Conservation (phyloP, 805 yeast genomes). For the Starmerella floris region DNA sequence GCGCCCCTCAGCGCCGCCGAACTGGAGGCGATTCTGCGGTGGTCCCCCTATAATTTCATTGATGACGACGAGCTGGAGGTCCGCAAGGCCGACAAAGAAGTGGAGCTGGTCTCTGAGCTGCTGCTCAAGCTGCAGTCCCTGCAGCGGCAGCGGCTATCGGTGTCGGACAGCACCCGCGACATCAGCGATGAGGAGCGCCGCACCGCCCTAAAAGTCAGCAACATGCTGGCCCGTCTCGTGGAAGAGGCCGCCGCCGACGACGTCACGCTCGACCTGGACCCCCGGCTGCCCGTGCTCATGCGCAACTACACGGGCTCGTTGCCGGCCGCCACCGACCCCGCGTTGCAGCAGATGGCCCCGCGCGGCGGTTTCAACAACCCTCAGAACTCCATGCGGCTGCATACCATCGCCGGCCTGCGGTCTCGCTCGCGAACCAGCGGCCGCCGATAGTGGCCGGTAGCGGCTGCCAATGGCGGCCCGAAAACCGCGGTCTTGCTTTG, state of each 20-base stretch:
- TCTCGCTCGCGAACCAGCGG: conserved; percentile 1
- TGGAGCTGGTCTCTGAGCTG: conserved; percentile 31
- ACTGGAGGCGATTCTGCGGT: conserved; percentile 31
- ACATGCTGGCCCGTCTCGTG: conserved; percentile 34
- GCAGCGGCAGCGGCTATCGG: conserved; percentile 36
- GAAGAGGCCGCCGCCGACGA: conserved; percentile 22
- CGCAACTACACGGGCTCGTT: conserved; percentile 65
- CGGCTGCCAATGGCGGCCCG: no score
- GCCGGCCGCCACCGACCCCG: conserved; percentile 33
- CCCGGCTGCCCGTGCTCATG: conserved; percentile 50
- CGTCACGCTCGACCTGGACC: conserved; percentile 20
- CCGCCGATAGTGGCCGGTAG: background rate
- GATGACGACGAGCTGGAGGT: conserved; percentile 43
- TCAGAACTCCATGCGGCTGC: conserved; percentile 6
- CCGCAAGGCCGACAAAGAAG: conserved; percentile 32
- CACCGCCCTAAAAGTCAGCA: conserved; percentile 27
- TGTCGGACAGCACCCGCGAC: conserved; percentile 19
- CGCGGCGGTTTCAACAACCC: background rate
- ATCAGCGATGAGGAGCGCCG: conserved; percentile 26
- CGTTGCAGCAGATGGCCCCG: conserved; percentile 3
- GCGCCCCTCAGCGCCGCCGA: conserved; percentile 4
- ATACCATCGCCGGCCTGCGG: conserved; percentile 6
- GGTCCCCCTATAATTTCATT: conserved; percentile 39
- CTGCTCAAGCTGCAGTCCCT: conserved; percentile 38
- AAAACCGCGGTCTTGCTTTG: no score